Evolutionary conservation across 2,329 filamentous ascomycete species (phyloP).

Genomic region (Fusarium pseudograminearum): DNA sequence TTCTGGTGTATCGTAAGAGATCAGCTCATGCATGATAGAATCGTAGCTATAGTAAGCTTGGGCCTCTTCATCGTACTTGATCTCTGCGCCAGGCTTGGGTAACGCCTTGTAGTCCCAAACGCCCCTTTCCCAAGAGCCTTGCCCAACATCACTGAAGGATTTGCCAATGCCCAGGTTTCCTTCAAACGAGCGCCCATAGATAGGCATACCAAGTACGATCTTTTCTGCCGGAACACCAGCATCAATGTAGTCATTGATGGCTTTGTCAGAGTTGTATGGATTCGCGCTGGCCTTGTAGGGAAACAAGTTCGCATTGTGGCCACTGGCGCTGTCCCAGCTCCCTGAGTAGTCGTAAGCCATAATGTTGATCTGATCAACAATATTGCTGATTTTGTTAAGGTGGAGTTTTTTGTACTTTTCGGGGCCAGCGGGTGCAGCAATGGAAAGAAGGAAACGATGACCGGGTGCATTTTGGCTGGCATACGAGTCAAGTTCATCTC

Average conservation of each 20-base stretch:
- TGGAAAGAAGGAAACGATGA: constrained; percentile 29
- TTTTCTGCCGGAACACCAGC: constrained; percentile 26
- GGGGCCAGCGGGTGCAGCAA: constrained; percentile 27
- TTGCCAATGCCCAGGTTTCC: constrained; percentile 27
- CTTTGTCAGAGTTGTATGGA: constrained; percentile 22
- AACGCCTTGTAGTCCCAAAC: constrained; percentile 39
- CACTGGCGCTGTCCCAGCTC: constrained; percentile 47
- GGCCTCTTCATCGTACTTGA: constrained; percentile 23
- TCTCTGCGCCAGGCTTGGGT: constrained; percentile 27
- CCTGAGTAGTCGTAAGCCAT: constrained; percentile 40
- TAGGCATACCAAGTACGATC: constrained; percentile 35
- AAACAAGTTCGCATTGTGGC: constrained; percentile 50
- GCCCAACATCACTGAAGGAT: constrained; percentile 25
- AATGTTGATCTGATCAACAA: constrained; percentile 33
- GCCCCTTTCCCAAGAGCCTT: constrained; percentile 31
- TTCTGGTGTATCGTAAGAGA: constrained; percentile 31
- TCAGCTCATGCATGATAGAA: constrained; percentile 22
- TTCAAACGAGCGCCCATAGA: constrained; percentile 38
- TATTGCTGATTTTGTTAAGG: constrained; percentile 10
- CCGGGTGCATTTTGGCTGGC: constrained; percentile 10
- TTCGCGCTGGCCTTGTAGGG: constrained; percentile 50
- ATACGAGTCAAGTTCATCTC: constrained; percentile 25
- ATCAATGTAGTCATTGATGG: constrained; percentile 23
- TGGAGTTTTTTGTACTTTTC: constrained; percentile 31
- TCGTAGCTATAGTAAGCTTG: constrained; percentile 41